These are phyloP conservation scores for Yamadazyma endophytica DNA, from an alignment of 805 yeast genomes.

Conservation along the genomic window DNA sequence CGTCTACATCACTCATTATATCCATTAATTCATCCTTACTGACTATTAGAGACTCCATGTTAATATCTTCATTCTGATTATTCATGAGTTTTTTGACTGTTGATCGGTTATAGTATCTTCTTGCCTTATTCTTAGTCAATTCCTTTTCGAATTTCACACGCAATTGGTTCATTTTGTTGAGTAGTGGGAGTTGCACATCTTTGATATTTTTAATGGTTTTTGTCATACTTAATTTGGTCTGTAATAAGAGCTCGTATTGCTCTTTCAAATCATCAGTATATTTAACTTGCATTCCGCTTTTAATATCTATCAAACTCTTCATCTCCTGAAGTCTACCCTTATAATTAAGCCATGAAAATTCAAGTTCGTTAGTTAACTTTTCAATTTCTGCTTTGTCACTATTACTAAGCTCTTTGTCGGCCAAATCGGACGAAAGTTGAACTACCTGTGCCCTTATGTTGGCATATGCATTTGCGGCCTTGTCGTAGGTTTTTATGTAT, in stretches of 20 bases:
- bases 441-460: slow-evolving; percentile 29
- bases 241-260: slow-evolving; percentile 17
- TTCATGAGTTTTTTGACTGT: slow-evolving; percentile 2
- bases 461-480: slow-evolving; percentile 27
- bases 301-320: slow-evolving; percentile 14
- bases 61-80: slow-evolving; percentile 1
- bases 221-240: slow-evolving; percentile 9
- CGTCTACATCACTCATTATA: slow-evolving; percentile 7
- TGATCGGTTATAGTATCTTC: slow-evolving; percentile 3
- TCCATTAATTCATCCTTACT: slow-evolving; percentile 9
- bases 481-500: slow-evolving; percentile 30
- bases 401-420: slow-evolving; percentile 1
- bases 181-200: slow-evolving; percentile 29
- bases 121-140: slow-evolving; percentile 12
- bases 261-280: slow-evolving; percentile 17
- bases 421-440: slow-evolving; percentile 7
- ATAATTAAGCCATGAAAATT: slow-evolving; percentile 21
- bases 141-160: slow-evolving; percentile 18
- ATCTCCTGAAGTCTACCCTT: slow-evolving; percentile 21
- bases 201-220: slow-evolving; percentile 20
- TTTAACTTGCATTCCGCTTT: slow-evolving; percentile 9
- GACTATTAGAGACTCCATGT: slow-evolving; percentile 5
- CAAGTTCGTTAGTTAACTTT: slow-evolving; percentile 26
- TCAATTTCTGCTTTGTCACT: slow-evolving; percentile 10
- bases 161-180: slow-evolving; percentile 29